Base-by-base conservation (phyloP, 768 basidiomycete species). In the Kwoniella sp. region DNA sequence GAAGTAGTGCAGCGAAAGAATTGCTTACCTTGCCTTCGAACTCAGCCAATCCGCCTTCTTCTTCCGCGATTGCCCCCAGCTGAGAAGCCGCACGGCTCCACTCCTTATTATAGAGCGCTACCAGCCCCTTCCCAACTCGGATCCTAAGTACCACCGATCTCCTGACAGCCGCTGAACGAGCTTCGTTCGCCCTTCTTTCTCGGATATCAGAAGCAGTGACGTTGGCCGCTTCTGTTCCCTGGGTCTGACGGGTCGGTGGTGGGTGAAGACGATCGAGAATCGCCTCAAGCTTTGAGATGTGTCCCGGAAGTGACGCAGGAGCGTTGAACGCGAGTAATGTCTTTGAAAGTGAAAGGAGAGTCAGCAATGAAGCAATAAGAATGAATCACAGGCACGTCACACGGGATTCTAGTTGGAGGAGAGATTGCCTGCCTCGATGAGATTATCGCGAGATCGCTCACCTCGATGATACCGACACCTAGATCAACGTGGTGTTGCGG, bases 261-360 rank as follows among this genome's bases (percentile, higher is more conserved):
- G 73, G 71, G 22, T 71, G 68, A 6, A 68, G 54, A 86, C 86
- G 44, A 51, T 95, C 92, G 25, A 96, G 83, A 0, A 91, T 90
- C 0, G 91, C 88, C 64, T 96, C 93, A n/a, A 92, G 92, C 80
- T 96, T 96, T 85, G 89, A 91, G 27, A 96, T 87, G 76, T 96
- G 94, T n/a, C 90, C 92, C 8, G 89, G 84, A 36, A 96, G 65
- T n/a, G 54, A 57, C 10, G 25, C 22, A 48, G 54, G 15, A 36
- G 36, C 59, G 33, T 71, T 56, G 56, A 63, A 71, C 6, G 58
- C 40, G 15, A 63, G 63, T 17, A 27, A 66, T 47, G 58, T 60
- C 63, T n/a, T n/a, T n/a, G n/a, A n/a, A n/a, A n/a, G n/a, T 71
- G 51, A 2, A 10, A n/a, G 54, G 40, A 19, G 8, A 6, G 51